Base-by-base conservation (phyloP, 805 yeast genomes). In the Candida maltosa region DNA sequence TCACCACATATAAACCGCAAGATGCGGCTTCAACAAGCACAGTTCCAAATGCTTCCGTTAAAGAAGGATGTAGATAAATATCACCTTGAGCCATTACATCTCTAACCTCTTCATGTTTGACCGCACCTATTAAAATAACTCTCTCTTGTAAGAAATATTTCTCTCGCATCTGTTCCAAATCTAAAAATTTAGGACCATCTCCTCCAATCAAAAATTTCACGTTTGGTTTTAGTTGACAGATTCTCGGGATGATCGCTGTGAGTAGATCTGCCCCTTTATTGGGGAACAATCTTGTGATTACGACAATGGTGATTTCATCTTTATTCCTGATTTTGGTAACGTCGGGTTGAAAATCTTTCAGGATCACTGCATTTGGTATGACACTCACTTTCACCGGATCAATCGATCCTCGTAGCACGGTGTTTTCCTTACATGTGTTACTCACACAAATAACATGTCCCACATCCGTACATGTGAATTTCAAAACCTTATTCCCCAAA, bases 21-120 rank as follows among this genome's bases (percentile, higher is more conserved):
- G 95, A 83, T 0, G 97, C 98, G 0, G 99, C 99, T 55, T 93
- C 99, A 0, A 93, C 96, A 8, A 93, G 63, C 0, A 87, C 97
- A 0, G 98, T 93, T 2, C 99, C 99, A 61, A 93, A 93, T 0
- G 97, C 98, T 56, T 93, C 99, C 0, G 97, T 93, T 26, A 93
- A 68, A 1, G 96, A 81, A 0, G 98, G 89, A 58, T 93, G 97
- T 19, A 93, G 60, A 54, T 89, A 93, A 8, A 93, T 91, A 49
- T 93, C 94, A 14, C 98, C 99, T 43, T 79, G 76, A 5, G 88
- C 79, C 95, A 93, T 87, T 9, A 91, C 85, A 47, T 89, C 87
- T 32, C 97, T 68, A 6, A 93, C 98, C 47, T 84, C 81, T 54
- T 93, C 97, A 55, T 93, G 99, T 26, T 83, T 77, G 1, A 93